Evolutionary conservation across 768 basidiomycete genomes (phyloP).

Genomic region (Suillus decipiens): DNA sequence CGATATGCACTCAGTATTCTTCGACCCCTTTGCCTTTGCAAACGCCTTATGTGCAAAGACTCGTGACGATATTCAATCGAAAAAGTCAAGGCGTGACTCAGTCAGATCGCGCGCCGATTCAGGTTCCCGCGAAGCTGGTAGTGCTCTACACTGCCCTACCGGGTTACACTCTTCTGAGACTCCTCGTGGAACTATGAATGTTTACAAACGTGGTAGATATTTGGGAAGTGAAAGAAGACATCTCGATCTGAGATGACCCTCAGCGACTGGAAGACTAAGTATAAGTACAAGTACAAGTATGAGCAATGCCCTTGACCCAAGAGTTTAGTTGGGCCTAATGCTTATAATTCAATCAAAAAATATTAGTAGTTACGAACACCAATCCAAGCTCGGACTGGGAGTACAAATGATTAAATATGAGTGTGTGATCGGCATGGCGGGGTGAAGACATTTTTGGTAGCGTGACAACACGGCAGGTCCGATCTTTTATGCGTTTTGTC

Average conservation of each 20-base stretch:
- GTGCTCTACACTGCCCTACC: too few species aligned
- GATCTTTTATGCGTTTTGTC: constrained; percentile 15
- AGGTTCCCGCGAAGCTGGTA: constrained; percentile 1
- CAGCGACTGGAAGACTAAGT: neutral
- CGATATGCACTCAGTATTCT: neutral
- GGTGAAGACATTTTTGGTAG: neutral
- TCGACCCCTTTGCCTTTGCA: constrained; percentile 6
- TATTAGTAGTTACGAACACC: neutral
- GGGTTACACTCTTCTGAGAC: neutral
- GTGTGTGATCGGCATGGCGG: constrained; percentile 23
- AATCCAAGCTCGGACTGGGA: constrained; percentile 79
- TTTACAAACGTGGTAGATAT: neutral
- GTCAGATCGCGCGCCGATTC: neutral
- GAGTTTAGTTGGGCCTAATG: neutral
- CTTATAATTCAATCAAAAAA: constrained; percentile 6
- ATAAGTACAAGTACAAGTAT: constrained; percentile 1
- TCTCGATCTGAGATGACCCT: neutral
- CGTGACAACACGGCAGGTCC: neutral
- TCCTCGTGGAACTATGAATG: neutral
- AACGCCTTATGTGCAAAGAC: neutral
- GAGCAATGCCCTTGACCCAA: neutral
- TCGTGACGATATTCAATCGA: neutral
- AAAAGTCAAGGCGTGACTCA: neutral
- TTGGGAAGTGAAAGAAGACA: constrained; percentile 1
- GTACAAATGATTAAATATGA: constrained; percentile 63